Percentiles rank a stretch among this genome's conserved stretches.
These are phyloP conservation scores for Coemansia sp. DNA, from an alignment of 192 early-diverging fungal species.

Conservation along the genomic window DNA sequence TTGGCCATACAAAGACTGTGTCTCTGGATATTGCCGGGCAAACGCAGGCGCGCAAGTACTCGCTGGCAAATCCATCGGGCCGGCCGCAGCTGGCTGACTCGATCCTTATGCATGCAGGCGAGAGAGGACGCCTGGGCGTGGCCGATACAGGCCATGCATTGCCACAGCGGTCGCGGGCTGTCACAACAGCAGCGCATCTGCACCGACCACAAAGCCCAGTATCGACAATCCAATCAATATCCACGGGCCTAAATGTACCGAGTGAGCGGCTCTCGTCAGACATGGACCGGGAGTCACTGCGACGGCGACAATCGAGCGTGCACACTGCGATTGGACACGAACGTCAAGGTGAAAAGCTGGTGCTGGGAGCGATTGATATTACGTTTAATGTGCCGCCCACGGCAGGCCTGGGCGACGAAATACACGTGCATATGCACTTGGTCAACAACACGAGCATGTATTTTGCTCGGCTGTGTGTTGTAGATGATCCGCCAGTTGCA, in stretches of 20 bases:
- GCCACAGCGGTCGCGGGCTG: slow-evolving; percentile 22
- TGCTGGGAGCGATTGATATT: slow-evolving; percentile 20
- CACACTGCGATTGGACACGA: neutral
- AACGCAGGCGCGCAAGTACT: slow-evolving; percentile 11
- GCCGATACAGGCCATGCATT: neutral
- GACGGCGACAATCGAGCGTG: slow-evolving; percentile 5
- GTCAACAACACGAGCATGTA: slow-evolving; percentile 32
- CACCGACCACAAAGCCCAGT: slow-evolving; percentile 16
- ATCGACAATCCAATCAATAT: slow-evolving; percentile 16
- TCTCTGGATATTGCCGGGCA: slow-evolving; percentile 19
- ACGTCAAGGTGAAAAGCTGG: neutral
- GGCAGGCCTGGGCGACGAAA: slow-evolving; percentile 22
- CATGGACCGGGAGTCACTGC: slow-evolving; percentile 5
- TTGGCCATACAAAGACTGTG: slow-evolving; percentile 13
- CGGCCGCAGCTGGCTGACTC: neutral
- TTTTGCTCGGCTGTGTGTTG: slow-evolving; percentile 28
- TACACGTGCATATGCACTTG: slow-evolving; percentile 28
- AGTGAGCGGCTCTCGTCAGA: slow-evolving; percentile 3
- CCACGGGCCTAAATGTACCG: neutral
- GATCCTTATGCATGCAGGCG: neutral
- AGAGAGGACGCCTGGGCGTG: neutral
- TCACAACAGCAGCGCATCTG: slow-evolving; percentile 8
- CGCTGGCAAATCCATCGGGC: slow-evolving; percentile 1
- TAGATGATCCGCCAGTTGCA: slow-evolving; percentile 9
- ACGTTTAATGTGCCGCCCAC: slow-evolving; percentile 42